Evolutionary conservation across 2,329 filamentous ascomycete genomes (phyloP), one percentile per base, ranked within the genome.

Genomic region (Metarhizium album): DNA sequence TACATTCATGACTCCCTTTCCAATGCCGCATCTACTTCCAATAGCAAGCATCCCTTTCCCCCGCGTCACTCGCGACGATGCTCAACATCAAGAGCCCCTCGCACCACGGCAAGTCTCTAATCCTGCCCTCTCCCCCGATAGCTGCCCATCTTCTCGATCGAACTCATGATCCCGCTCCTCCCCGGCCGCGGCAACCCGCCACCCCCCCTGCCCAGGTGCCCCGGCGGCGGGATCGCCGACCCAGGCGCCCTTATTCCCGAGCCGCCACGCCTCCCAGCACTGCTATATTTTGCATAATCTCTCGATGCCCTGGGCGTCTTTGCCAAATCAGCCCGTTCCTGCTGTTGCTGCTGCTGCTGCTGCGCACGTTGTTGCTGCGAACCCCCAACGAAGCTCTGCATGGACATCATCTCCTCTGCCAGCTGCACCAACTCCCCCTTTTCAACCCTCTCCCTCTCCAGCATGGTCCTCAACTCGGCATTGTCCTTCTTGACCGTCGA

Each of bases 131-230:
- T 40, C 9, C 73, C 70, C 14, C 75, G 66, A 57, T 80, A 74
- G 59, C 75, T 83, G 9, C 88, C 88, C 89, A 94, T 94, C 68
- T 84, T 82, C 73, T 94, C 88, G 64, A 94, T 93, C 18, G 86
- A 89, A 59, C 78, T 86, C 83, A 94, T 84, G 61, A 93, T 85
- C 51, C 85, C 82, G 62, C 84, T 87, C 60, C 87, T 58, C 31
- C 73, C 73, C 14, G 76, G 77, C 54, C 76, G 68, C 38, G 75
- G 71, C 49, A 78, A 59, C 8, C 70, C 73, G 38, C 69, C 70
- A 55, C 52, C 66, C 52, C 71, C 74, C 64, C 68, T 72, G 43
- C 69, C 70, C 49, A 74, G 63, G 57, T 75, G 74, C 52, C 74
- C 71, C 29, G 67, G 63, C 11, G 65, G 61, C 3, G 68, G 60